These are phyloP conservation scores for Acacia confusa DNA, from an alignment of 306 rosid genomes.

Conservation along the genomic window DNA sequence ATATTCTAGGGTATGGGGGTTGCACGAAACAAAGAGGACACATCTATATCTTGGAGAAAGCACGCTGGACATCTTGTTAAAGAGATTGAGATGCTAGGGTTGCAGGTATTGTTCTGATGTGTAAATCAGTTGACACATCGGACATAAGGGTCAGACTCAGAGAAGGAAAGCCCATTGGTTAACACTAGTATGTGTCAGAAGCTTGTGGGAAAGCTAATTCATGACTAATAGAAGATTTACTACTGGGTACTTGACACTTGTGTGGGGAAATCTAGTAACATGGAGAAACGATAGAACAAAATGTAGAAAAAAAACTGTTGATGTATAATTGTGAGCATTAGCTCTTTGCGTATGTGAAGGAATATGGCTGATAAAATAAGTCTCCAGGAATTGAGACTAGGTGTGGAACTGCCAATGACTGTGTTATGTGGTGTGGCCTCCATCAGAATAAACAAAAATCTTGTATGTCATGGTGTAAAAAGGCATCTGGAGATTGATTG, in stretches of 20 bases:
- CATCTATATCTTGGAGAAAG: background rate
- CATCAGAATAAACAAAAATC: background rate
- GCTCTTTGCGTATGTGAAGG: background rate
- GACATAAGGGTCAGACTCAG: background rate
- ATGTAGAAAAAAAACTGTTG: background rate
- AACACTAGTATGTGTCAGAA: background rate
- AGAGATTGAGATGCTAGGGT: background rate
- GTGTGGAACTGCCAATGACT: background rate
- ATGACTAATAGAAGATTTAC: background rate
- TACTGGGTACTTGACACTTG: background rate
- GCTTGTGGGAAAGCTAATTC: background rate
- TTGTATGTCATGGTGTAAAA: background rate
- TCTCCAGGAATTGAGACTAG: background rate
- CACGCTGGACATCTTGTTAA: background rate
- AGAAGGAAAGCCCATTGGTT: background rate
- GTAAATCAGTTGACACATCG: background rate
- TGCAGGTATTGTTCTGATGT: background rate
- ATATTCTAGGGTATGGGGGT: background rate
- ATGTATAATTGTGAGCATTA: background rate
- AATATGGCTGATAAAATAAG: background rate
- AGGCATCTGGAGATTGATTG: background rate
- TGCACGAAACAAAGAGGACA: background rate
- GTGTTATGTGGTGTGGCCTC: background rate
- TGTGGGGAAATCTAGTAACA: background rate
- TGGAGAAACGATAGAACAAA: background rate